Percentiles rank a stretch among this genome's conserved stretches.
Evolutionary conservation across 495 filamentous ascomycete genomes (phyloP).

Genomic region (Talaromyces stipitatus): DNA sequence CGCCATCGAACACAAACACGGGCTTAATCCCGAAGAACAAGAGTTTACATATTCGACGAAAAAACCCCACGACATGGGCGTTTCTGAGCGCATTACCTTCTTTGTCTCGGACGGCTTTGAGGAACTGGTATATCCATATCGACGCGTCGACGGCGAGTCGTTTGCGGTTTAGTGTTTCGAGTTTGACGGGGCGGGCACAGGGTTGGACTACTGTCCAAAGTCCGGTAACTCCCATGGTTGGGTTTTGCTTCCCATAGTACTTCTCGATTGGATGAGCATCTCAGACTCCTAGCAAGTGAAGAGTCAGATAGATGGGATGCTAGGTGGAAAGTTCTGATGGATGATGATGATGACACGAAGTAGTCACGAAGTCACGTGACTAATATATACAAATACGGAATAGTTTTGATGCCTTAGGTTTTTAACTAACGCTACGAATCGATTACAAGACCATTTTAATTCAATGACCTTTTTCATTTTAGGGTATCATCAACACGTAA

Average conservation of each 20-base stretch:
- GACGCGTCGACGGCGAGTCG: constrained; percentile 95
- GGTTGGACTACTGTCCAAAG: constrained; percentile 94
- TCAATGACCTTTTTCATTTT: not conserved
- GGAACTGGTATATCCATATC: constrained; percentile 99
- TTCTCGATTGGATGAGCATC: not conserved
- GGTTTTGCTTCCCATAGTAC: not conserved
- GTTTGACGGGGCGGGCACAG: constrained; percentile 75
- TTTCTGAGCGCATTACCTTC: constrained; percentile 96
- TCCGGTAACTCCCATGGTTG: constrained; percentile 86
- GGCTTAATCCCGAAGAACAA: constrained; percentile 94
- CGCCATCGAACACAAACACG: constrained; percentile 97
- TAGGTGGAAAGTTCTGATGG: not conserved
- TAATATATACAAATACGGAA: not conserved
- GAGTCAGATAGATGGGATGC: not conserved
- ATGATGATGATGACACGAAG: constrained; percentile 3
- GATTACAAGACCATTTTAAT: not conserved
- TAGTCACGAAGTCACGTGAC: constrained; percentile 5
- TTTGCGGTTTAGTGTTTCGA: constrained; percentile 91
- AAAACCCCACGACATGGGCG: constrained; percentile 93
- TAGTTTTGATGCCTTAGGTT: too few relatives aligned
- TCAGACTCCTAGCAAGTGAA: not conserved
- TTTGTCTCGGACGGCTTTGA: constrained; percentile 97
- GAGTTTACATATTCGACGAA: constrained; percentile 93
- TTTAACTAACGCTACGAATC: not conserved
- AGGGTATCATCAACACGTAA: not conserved